Evolutionary conservation across 371 early-diverging fungal genomes (phyloP).

Genomic region (Choanephora cucurbitarum): DNA sequence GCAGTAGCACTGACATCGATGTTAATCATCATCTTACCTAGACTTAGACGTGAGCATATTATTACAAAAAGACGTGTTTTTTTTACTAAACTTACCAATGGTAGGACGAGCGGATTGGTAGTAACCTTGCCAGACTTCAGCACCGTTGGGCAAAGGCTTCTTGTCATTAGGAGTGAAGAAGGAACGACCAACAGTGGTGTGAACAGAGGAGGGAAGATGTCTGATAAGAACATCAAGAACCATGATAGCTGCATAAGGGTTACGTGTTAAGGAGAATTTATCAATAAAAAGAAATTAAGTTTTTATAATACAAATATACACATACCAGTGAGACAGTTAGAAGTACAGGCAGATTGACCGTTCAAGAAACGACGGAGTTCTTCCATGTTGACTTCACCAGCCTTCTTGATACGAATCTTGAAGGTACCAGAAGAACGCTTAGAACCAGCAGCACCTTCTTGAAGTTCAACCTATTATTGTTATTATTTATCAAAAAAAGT

Average conservation of each 20-base stretch:
- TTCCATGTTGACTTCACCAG: conserved; percentile 58
- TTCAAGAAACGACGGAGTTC: conserved; percentile 55
- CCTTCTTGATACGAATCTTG: conserved; percentile 62
- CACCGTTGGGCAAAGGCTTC: conserved; percentile 70
- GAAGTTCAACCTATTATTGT: conserved; percentile 37
- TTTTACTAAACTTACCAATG: conserved; percentile 40
- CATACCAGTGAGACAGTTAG: conserved; percentile 52
- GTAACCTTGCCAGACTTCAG: conserved; percentile 93
- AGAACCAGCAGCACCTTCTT: conserved; percentile 18
- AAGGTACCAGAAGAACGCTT: conserved; percentile 41
- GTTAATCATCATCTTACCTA: conserved; percentile 75
- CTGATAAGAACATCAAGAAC: conserved; percentile 86
- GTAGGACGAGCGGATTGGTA: conserved; percentile 88
- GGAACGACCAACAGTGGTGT: conserved; percentile 83
- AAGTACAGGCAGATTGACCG: conserved; percentile 43
- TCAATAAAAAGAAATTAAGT: neutral
- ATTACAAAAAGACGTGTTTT: neutral
- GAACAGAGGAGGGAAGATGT: conserved; percentile 72
- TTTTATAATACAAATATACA: neutral
- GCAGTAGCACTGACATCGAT: conserved; percentile 89
- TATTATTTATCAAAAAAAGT: neutral
- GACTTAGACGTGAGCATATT: neutral
- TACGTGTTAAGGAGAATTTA: neutral
- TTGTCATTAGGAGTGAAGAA: conserved; percentile 82
- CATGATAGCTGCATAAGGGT: conserved; percentile 65